Percentiles rank a stretch among this genome's conserved stretches.
Evolutionary conservation across 179 eudicot species (phyloP).

Genomic region (Spergularia azorica): DNA sequence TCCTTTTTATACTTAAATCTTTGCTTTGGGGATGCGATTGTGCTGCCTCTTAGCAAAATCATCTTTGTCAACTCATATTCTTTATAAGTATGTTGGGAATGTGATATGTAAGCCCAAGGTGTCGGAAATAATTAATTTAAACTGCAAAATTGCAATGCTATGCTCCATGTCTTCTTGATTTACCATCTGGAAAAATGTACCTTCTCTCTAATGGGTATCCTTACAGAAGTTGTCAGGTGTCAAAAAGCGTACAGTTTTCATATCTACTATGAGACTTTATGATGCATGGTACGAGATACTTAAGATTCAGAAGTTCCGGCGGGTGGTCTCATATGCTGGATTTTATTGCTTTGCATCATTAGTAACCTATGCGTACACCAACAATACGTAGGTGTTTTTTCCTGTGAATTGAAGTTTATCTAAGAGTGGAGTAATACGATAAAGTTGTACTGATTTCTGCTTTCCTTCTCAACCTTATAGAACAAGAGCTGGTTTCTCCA

Average conservation of each 20-base stretch:
- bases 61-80: no score
- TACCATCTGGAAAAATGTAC: background rate
- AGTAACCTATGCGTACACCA: conserved; percentile 71
- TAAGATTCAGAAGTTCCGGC: conserved; percentile 81
- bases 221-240: background rate
- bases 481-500: conserved; percentile 86
- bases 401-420: background rate
- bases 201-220: background rate
- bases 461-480: conserved; percentile 31
- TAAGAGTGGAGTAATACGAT: background rate
- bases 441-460: background rate
- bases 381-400: conserved; percentile 61
- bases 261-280: conserved; percentile 42
- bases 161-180: background rate
- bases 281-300: conserved; percentile 63
- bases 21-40: no score
- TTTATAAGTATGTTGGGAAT: no score
- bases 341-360: conserved; percentile 59
- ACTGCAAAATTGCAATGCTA: no score
- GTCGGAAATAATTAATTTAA: no score
- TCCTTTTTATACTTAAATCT: no score
- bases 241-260: background rate
- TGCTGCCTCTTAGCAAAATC: no score
- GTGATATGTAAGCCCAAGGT: no score
- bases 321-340: conserved; percentile 55